Evolutionary conservation across 1,284 basidiomycete species (phyloP).

Genomic region (Xerocomus cyaneibrunnescens): DNA sequence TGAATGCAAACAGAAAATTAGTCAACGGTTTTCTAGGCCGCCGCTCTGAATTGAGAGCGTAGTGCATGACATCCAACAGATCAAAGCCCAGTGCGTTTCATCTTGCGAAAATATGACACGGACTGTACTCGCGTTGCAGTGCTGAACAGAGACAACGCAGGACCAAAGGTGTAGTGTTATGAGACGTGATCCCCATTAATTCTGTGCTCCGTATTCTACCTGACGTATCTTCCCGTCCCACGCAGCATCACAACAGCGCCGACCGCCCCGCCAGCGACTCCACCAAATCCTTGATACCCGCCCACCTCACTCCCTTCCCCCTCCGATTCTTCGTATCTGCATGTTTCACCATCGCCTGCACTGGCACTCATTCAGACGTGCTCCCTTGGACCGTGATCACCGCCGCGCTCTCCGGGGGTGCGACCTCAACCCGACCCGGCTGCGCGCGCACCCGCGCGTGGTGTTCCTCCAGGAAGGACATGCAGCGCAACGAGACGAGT

Average conservation of each 20-base stretch:
- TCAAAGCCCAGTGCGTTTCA: no score
- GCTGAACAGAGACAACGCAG: no score
- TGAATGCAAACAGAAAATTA: no score
- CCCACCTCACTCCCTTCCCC: conserved; percentile 87
- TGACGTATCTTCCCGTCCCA: background rate
- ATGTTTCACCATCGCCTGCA: conserved; percentile 79
- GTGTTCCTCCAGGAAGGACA: conserved; percentile 90
- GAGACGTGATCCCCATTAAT: no score
- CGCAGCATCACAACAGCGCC: conserved; percentile 40
- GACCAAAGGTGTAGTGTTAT: no score
- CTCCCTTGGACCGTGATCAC: conserved; percentile 91
- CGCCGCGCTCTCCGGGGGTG: conserved; percentile 69
- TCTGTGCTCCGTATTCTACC: no score
- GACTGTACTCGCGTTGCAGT: no score
- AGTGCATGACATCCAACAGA: no score
- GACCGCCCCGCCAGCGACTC: conserved; percentile 69
- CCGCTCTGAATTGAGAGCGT: no score
- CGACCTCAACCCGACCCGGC: conserved; percentile 48
- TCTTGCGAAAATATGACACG: no score
- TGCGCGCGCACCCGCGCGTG: conserved; percentile 53
- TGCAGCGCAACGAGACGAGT: conserved; percentile 89
- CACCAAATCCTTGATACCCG: conserved; percentile 61
- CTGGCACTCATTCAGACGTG: conserved; percentile 77
- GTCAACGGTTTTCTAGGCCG: no score
- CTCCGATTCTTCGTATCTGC: conserved; percentile 91